These are phyloP conservation scores for Leonotis leonurus DNA, from an alignment of 257 asterid genomes.

Conservation along the genomic window DNA sequence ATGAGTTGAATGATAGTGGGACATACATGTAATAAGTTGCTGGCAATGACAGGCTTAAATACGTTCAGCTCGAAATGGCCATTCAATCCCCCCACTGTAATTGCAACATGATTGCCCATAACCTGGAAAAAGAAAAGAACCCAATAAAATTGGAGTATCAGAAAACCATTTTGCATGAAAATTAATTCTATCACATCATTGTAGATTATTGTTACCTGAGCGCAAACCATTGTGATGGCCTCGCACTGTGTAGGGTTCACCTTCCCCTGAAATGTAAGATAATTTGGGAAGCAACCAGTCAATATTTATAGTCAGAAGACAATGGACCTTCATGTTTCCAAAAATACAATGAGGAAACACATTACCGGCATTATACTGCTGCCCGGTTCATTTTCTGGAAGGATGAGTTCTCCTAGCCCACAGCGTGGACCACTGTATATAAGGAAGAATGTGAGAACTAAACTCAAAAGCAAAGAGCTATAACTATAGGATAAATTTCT, in stretches of 20 bases:
- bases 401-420: conserved; percentile 95
- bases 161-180: background rate
- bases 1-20: background rate
- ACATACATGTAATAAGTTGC: conserved; percentile 78
- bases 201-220: conserved; percentile 56
- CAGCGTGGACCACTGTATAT: conserved; percentile 92
- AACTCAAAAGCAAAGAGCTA: conserved; percentile 1
- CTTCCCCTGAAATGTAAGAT: conserved; percentile 66
- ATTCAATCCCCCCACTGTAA: conserved; percentile 86
- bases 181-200: background rate
- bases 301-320: background rate
- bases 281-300: conserved; percentile 4
- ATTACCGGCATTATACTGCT: conserved; percentile 99
- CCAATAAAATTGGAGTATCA: background rate
- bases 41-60: conserved; percentile 90
- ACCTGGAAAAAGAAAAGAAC: conserved; percentile 30
- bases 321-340: background rate
- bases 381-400: conserved; percentile 99
- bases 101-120: conserved; percentile 94
- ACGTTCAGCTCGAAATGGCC: conserved; percentile 97
- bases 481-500: conserved; percentile 9
- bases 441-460: conserved; percentile 20
- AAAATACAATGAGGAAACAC: conserved; percentile 13
- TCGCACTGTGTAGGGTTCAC: conserved; percentile 98
- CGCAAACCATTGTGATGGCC: conserved; percentile 97